Percentiles rank a stretch among this genome's conserved stretches.
phyloP scores from a whole-genome alignment of 2,329 filamentous ascomycete species.

The Purpureocillium lavendulum region DNA sequence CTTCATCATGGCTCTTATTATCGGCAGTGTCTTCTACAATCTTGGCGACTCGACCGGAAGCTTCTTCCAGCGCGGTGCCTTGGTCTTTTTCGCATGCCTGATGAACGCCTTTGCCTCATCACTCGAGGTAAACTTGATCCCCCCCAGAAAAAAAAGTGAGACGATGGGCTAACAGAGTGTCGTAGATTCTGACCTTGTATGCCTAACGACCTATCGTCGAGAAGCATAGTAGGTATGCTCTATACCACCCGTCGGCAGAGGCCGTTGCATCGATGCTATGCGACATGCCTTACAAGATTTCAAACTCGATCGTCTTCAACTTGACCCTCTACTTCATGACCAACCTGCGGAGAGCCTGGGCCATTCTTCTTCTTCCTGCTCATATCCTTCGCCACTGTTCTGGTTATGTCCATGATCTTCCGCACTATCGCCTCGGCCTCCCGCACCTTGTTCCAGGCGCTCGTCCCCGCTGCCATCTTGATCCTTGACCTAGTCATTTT shows the following conservation, averaged over 20 bases:
- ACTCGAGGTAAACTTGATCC: slow-evolving; percentile 49
- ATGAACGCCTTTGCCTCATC: slow-evolving; percentile 77
- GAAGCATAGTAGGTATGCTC: slow-evolving; percentile 78
- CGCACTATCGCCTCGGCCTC: slow-evolving; percentile 70
- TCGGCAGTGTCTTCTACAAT: slow-evolving; percentile 75
- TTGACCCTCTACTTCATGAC: slow-evolving; percentile 75
- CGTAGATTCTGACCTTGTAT: slow-evolving; percentile 61
- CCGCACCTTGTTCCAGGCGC: slow-evolving; percentile 55
- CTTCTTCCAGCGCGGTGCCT: slow-evolving; percentile 69
- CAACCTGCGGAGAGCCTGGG: slow-evolving; percentile 63
- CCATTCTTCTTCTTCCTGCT: slow-evolving; percentile 80
- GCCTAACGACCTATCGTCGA: slow-evolving; percentile 85
- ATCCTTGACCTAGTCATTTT: slow-evolving; percentile 59
- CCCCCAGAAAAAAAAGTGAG: slow-evolving; percentile 38
- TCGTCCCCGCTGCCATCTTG: slow-evolving; percentile 49
- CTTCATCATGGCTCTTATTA: slow-evolving; percentile 65
- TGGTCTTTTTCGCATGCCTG: slow-evolving; percentile 79
- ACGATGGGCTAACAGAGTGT: background rate
- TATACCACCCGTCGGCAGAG: slow-evolving; percentile 84
- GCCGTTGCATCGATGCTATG: slow-evolving; percentile 76
- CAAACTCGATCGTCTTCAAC: slow-evolving; percentile 68
- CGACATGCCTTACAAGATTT: slow-evolving; percentile 69
- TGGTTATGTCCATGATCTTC: slow-evolving; percentile 73
- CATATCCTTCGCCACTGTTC: slow-evolving; percentile 54
- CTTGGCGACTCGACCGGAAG: slow-evolving; percentile 52